phyloP scores from a whole-genome alignment of 352 stramenopile genomes.

The Phytophthora agathidicida region DNA sequence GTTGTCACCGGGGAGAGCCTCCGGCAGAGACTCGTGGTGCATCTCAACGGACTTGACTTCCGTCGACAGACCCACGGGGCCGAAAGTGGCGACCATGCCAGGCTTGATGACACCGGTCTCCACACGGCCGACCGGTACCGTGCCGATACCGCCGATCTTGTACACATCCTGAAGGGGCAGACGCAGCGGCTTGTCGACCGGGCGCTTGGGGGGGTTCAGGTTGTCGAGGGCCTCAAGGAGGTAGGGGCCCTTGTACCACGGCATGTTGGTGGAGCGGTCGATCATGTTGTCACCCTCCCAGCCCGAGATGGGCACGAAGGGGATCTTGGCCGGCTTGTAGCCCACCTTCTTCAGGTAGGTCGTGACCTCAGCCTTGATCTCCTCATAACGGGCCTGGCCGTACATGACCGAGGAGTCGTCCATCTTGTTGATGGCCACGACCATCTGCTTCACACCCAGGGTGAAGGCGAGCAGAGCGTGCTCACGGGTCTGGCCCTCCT shows the following conservation, averaged over 20 bases:
- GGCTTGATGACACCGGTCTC: conserved; percentile 97
- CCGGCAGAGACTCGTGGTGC: conserved; percentile 93
- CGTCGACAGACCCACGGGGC: conserved; percentile 88
- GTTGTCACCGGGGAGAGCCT: conserved; percentile 95
- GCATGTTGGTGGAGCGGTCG: conserved; percentile 94
- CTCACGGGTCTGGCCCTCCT: conserved; percentile 96
- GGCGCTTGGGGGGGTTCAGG: conserved; percentile 91
- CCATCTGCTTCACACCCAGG: conserved; percentile 98
- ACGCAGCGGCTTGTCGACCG: conserved; percentile 95
- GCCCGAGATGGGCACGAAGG: conserved; percentile 97
- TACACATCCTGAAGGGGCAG: conserved; percentile 97
- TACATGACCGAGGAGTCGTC: conserved; percentile 96
- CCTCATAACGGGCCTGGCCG: conserved; percentile 92
- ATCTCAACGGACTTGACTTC: conserved; percentile 98
- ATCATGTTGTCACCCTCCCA: conserved; percentile 98
- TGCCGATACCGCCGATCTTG: conserved; percentile 98
- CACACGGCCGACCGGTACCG: conserved; percentile 96
- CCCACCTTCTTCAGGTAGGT: conserved; percentile 96
- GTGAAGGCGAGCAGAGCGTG: conserved; percentile 97
- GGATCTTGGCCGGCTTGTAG: conserved; percentile 95
- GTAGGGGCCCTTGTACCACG: conserved; percentile 95
- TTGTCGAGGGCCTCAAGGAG: conserved; percentile 94
- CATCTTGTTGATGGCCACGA: conserved; percentile 99
- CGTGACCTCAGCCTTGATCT: conserved; percentile 94
- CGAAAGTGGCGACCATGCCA: conserved; percentile 93